These are phyloP conservation scores for Pythium aphanidermatum DNA, from an alignment of 352 stramenopile genomes.

Conservation along the genomic window DNA sequence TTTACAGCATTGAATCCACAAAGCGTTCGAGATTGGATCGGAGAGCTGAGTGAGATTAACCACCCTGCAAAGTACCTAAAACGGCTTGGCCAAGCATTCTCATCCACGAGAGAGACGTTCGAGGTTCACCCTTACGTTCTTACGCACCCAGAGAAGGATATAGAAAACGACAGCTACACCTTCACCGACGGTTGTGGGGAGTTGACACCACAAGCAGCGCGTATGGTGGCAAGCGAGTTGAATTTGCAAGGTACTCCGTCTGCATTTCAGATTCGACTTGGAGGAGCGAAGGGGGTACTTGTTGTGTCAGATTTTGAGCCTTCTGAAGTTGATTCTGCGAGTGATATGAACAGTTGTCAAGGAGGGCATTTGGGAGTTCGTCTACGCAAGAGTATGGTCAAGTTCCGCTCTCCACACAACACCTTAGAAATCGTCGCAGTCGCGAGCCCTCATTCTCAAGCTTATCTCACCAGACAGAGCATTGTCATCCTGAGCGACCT, in stretches of 20 bases:
- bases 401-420: constrained; percentile 55
- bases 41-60: constrained; percentile 42
- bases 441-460: constrained; percentile 37
- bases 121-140: constrained; percentile 35
- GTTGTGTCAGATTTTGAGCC: constrained; percentile 42
- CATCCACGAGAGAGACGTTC: constrained; percentile 53
- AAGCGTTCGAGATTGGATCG: constrained; percentile 48
- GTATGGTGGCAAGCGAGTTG: constrained; percentile 30
- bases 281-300: constrained; percentile 68
- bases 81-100: constrained; percentile 69
- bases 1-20: constrained; percentile 59
- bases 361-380: constrained; percentile 6
- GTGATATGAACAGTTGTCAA: no score
- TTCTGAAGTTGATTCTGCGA: no score
- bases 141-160: constrained; percentile 37
- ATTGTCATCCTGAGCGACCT: constrained; percentile 64
- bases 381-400: constrained; percentile 66
- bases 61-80: constrained; percentile 73
- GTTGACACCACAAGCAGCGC: constrained; percentile 33
- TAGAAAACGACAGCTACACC: constrained; percentile 31
- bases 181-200: constrained; percentile 78
- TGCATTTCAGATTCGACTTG: constrained; percentile 70
- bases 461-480: constrained; percentile 72
- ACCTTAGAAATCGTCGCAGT: constrained; percentile 64
- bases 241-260: constrained; percentile 36